These are phyloP conservation scores for Phytopythium aichiense DNA, from an alignment of 352 stramenopile genomes.

Conservation along the genomic window DNA sequence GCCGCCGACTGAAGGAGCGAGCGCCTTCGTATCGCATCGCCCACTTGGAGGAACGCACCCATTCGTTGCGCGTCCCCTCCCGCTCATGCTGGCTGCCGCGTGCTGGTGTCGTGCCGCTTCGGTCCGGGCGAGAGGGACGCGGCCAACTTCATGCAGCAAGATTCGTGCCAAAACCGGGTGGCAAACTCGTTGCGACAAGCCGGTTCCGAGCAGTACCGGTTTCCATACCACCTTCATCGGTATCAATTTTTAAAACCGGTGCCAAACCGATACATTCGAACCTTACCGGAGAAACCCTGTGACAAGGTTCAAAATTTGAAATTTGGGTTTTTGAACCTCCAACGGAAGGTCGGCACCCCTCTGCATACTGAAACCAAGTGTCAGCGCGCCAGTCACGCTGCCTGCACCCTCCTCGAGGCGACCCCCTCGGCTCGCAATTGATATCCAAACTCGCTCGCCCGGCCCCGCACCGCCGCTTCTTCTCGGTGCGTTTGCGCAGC, in stretches of 20 bases:
- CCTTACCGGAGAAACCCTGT: neutral
- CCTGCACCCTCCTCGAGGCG: neutral
- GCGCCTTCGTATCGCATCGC: too few relatives aligned
- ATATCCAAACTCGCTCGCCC: conserved; percentile 2
- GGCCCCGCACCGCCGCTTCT: neutral
- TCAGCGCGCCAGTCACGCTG: neutral
- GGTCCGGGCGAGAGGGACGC: neutral
- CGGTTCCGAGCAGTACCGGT: neutral
- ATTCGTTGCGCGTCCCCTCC: neutral
- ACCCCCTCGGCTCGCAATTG: conserved; percentile 4
- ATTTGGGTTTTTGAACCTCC: conserved; percentile 5
- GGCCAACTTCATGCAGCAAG: too few relatives aligned
- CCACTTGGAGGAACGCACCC: too few relatives aligned
- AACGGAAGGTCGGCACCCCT: neutral
- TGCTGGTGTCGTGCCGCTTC: neutral
- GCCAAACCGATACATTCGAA: conserved; percentile 6
- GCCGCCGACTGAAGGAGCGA: too few relatives aligned
- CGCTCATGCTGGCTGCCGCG: too few relatives aligned
- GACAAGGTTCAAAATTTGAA: conserved; percentile 31
- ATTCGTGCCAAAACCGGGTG: too few relatives aligned
- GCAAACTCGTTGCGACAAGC: too few relatives aligned
- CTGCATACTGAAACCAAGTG: conserved; percentile 24
- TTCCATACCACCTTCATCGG: neutral
- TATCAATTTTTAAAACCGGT: neutral
- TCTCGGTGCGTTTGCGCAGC: conserved; percentile 4